phyloP scores from a whole-genome alignment of 768 basidiomycete species.

The Rhizopogon roseolus region DNA sequence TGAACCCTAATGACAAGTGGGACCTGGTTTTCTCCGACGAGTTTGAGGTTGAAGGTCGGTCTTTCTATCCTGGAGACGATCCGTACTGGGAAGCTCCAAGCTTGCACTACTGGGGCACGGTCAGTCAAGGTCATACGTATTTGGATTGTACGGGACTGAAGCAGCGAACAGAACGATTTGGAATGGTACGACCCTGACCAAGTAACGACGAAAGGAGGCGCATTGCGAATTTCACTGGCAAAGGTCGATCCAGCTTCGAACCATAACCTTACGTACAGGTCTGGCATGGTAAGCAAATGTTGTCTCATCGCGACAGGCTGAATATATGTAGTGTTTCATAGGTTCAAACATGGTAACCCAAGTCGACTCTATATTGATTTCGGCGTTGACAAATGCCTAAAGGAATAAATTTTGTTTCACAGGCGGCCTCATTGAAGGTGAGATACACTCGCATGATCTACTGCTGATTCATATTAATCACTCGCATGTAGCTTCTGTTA shows the following conservation, averaged over 20 bases:
- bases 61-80: conserved; percentile 68
- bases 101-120: conserved; percentile 65
- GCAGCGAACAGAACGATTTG: conserved; percentile 27
- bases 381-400: not conserved
- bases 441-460: not conserved
- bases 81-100: conserved; percentile 54
- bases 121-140: conserved; percentile 21
- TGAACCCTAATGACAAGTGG: conserved; percentile 25
- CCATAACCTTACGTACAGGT: conserved; percentile 44
- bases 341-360: conserved; percentile 25
- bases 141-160: not conserved
- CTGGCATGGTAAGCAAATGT: conserved; percentile 29
- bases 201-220: conserved; percentile 48
- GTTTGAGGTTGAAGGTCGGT: conserved; percentile 68
- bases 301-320: conserved; percentile 24
- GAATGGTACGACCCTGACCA: conserved; percentile 59
- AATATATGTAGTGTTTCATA: conserved; percentile 5
- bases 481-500: conserved; percentile 28
- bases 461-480: not conserved
- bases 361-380: not conserved
- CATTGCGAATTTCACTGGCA: conserved; percentile 44
- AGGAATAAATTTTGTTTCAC: conserved; percentile 80
- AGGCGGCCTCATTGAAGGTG: conserved; percentile 62
- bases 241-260: conserved; percentile 36
- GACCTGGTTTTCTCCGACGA: conserved; percentile 78